Percentiles rank a stretch among this genome's conserved stretches.
phyloP scores from a whole-genome alignment of 2,329 filamentous ascomycete species.

The Penicillium janthinellum region DNA sequence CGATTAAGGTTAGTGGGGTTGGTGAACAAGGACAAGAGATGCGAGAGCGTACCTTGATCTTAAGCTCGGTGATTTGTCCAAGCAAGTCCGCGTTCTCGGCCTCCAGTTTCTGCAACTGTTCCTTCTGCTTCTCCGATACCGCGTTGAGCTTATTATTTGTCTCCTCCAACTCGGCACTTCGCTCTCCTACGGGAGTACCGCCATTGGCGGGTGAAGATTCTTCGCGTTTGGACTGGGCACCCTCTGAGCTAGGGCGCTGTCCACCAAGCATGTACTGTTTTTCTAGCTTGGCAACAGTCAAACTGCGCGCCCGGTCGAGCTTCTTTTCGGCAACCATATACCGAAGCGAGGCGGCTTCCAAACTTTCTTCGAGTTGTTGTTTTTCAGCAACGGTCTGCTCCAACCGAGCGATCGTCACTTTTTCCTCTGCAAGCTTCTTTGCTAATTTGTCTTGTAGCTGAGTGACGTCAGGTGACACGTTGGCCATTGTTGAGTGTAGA shows the following conservation, averaged over 20 bases:
- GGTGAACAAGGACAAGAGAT: background rate
- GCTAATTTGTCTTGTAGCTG: slow-evolving; percentile 76
- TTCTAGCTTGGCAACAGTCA: slow-evolving; percentile 88
- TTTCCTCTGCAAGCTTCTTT: slow-evolving; percentile 76
- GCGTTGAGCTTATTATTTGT: slow-evolving; percentile 78
- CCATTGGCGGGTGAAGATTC: slow-evolving; percentile 59
- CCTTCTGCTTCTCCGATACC: slow-evolving; percentile 77
- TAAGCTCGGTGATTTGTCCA: slow-evolving; percentile 77
- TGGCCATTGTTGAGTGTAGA: slow-evolving; percentile 57
- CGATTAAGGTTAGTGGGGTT: slow-evolving; percentile 8
- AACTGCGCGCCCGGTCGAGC: slow-evolving; percentile 83
- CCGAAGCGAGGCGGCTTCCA: slow-evolving; percentile 84
- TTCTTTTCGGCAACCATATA: slow-evolving; percentile 97
- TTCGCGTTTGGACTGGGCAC: slow-evolving; percentile 54
- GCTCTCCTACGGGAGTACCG: slow-evolving; percentile 52
- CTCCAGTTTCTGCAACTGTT: slow-evolving; percentile 79
- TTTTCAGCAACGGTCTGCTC: slow-evolving; percentile 77
- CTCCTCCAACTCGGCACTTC: slow-evolving; percentile 69
- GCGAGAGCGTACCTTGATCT: slow-evolving; percentile 50
- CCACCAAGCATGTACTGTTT: slow-evolving; percentile 78
- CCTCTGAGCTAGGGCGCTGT: slow-evolving; percentile 50
- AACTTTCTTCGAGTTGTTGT: slow-evolving; percentile 78
- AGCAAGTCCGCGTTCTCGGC: slow-evolving; percentile 73
- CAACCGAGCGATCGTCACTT: slow-evolving; percentile 74
- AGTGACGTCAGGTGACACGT: slow-evolving; percentile 66